Evolutionary conservation across 2,329 filamentous ascomycete genomes (phyloP).

Genomic region (Penicillium hesseltinei): DNA sequence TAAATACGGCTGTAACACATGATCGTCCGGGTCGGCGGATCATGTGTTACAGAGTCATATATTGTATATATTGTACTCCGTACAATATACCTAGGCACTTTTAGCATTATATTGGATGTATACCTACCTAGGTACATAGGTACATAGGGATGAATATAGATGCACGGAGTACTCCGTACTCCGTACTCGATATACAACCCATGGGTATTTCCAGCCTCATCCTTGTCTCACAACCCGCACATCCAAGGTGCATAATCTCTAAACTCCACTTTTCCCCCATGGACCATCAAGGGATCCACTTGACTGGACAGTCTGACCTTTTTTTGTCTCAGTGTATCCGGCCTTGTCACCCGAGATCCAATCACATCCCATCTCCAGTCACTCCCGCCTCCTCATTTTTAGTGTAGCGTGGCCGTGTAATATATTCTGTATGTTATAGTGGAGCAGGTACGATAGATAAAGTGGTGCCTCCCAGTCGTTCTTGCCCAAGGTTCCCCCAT

Average conservation of each 20-base stretch:
- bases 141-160: too few relatives aligned
- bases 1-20: not conserved
- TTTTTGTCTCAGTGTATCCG: conserved; percentile 4
- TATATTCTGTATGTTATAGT: not conserved
- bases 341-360: not conserved
- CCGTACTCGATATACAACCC: not conserved
- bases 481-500: not conserved
- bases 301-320: not conserved
- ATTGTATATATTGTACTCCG: not conserved
- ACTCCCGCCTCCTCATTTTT: conserved; percentile 11
- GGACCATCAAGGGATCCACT: not conserved
- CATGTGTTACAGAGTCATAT: not conserved
- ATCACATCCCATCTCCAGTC: not conserved
- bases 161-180: too few relatives aligned
- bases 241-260: not conserved
- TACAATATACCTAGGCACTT: too few relatives aligned
- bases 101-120: too few relatives aligned
- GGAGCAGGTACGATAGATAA: not conserved
- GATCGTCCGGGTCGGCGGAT: not conserved
- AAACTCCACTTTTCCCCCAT: not conserved
- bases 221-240: not conserved
- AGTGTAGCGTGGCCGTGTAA: conserved; percentile 2
- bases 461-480: not conserved
- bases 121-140: too few relatives aligned
- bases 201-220: not conserved